Evolutionary conservation across 2,329 filamentous ascomycete species (phyloP), one percentile per base, ranked within the genome.

Genomic region (Fusarium chuoi): DNA sequence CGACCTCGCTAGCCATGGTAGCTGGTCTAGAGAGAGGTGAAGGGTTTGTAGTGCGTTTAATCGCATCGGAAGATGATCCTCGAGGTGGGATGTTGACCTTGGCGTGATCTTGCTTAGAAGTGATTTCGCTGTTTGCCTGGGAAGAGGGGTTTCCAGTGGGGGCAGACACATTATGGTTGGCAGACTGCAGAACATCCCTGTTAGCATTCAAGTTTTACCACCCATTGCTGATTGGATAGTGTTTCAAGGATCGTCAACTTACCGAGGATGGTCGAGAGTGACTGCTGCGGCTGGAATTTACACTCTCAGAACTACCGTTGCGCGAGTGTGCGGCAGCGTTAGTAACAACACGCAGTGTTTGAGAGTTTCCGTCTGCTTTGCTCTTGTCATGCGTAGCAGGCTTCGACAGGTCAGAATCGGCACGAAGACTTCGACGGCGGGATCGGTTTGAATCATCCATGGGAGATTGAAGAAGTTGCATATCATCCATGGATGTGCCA

Each of bases 351-450:
- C 83, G 83, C 71, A 81, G 81, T 65, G 83, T 79, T 74, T 85
- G 87, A 59, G 80, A 79, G 35, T 85, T 82, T 71, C 82, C 84
- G 39, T 85, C 84, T 52, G 42, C n/a, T 30, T 78, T 77, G 57
- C 60, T 62, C 49, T 79, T 79, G 38, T 75, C 73, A 38, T 77
- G 73, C 24, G 65, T 44, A 24, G 42, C 55, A 30, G 72, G 52
- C 41, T 77, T 74, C 20, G 70, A 58, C 22, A 74, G 61, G 30
- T 82, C 78, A 33, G 72, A 72, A 30, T 89, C 87, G 68, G 88
- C 82, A 74, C 94, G 94, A 84, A 97, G 89, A 83, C 95, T 98
- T 75, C 95, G 91, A 79, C 95, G 90, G 77, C 95, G 89, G 82
- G 95, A 93, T 79, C 94, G 89, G 82, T 93, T 94, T 15, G 91